phyloP scores from a whole-genome alignment of 2,329 filamentous ascomycete species.

The Leptographium radiaticola region DNA sequence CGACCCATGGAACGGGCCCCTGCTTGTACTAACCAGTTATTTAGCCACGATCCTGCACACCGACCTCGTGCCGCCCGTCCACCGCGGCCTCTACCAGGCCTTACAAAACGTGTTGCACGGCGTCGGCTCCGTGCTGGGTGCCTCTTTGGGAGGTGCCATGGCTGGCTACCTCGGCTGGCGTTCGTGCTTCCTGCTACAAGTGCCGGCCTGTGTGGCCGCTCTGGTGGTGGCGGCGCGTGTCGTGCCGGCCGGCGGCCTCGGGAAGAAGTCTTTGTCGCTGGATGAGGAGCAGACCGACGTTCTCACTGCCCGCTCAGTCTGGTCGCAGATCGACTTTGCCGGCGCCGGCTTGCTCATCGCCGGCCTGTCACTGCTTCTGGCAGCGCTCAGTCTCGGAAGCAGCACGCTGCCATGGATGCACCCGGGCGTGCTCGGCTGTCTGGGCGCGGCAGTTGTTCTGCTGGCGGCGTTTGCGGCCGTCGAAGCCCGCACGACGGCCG shows the following conservation, averaged over 20 bases:
- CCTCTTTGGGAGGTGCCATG: constrained; percentile 55
- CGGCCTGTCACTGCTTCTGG: constrained; percentile 43
- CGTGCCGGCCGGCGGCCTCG: neutral
- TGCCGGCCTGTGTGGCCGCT: constrained; percentile 44
- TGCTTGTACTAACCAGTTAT: neutral
- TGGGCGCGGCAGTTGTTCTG: constrained; percentile 29
- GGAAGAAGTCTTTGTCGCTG: too few species aligned
- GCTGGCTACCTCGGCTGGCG: constrained; percentile 55
- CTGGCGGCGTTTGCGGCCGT: constrained; percentile 31
- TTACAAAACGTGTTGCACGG: constrained; percentile 60
- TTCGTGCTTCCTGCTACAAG: constrained; percentile 51
- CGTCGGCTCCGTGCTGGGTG: constrained; percentile 53
- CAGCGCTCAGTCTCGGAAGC: constrained; percentile 41
- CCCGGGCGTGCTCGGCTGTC: constrained; percentile 29
- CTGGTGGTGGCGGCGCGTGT: constrained; percentile 16
- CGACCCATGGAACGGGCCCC: too few species aligned
- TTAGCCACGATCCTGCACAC: constrained; percentile 55
- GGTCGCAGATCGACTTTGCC: constrained; percentile 43
- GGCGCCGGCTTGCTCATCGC: constrained; percentile 44
- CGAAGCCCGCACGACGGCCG: constrained; percentile 34
- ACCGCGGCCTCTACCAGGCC: constrained; percentile 63
- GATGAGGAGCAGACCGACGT: too few species aligned
- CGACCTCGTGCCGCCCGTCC: constrained; percentile 56
- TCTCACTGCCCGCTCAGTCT: constrained; percentile 12
- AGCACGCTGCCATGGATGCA: constrained; percentile 41